Percentiles rank a stretch among this genome's conserved stretches.
Evolutionary conservation across 2,329 filamentous ascomycete genomes (phyloP).

Genomic region (Akanthomyces dipterigenus): DNA sequence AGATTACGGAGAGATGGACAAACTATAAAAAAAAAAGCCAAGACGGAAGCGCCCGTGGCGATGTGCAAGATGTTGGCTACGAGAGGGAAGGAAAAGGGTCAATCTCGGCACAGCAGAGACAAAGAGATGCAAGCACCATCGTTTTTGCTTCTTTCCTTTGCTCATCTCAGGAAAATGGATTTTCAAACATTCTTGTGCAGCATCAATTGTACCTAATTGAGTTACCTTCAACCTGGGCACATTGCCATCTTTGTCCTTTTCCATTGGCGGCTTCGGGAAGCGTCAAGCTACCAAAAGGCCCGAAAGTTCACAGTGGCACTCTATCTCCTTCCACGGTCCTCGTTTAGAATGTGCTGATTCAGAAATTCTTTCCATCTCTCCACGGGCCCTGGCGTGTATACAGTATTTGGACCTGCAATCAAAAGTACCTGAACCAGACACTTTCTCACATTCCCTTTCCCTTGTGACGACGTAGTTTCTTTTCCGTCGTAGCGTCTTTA

Average conservation of each 20-base stretch:
- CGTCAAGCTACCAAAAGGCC: background rate
- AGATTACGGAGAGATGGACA: background rate
- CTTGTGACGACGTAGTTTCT: background rate
- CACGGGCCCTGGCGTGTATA: background rate
- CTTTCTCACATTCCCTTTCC: background rate
- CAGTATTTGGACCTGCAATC: background rate
- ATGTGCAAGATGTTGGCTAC: conserved; percentile 7
- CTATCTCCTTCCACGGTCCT: background rate
- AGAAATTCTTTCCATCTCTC: background rate
- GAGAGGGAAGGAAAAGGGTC: background rate
- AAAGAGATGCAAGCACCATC: background rate
- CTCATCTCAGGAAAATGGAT: background rate
- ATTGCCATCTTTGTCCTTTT: too few relatives aligned
- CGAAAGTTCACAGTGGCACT: background rate
- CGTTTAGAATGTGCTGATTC: background rate
- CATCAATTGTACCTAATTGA: too few relatives aligned
- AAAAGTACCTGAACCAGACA: background rate
- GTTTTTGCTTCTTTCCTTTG: too few relatives aligned
- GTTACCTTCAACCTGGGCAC: too few relatives aligned
- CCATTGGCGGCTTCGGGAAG: background rate
- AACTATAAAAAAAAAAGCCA: conserved; percentile 11
- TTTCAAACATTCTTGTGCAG: background rate
- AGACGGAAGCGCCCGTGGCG: conserved; percentile 8
- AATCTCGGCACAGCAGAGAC: background rate
- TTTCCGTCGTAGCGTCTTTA: background rate